phyloP scores from a whole-genome alignment of 2,329 filamentous ascomycete species.

The Colletotrichum euphorbiae region DNA sequence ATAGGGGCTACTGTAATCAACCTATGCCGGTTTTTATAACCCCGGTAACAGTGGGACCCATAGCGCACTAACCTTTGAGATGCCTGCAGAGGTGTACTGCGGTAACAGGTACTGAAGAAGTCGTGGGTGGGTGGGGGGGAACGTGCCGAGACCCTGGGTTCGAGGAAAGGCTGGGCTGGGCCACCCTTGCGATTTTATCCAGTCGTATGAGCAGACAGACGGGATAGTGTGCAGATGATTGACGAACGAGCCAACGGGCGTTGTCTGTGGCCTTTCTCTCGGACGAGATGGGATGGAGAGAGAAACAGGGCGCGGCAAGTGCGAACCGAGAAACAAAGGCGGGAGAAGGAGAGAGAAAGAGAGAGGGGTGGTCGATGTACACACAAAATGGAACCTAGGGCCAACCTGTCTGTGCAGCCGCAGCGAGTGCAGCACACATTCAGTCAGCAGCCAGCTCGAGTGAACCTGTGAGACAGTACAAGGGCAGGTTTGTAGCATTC shows the following conservation, averaged over 20 bases:
- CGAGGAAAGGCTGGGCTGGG: neutral
- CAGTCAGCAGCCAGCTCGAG: neutral
- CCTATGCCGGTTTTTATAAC: too few relatives aligned
- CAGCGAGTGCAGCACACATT: slow-evolving; percentile 1
- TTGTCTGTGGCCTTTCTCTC: slow-evolving; percentile 23
- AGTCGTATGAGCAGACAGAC: slow-evolving; percentile 9
- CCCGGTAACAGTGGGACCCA: too few relatives aligned
- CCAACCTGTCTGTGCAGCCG: slow-evolving; percentile 1
- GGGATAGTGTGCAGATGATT: slow-evolving; percentile 29
- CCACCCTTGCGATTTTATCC: neutral
- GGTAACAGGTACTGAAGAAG: too few relatives aligned
- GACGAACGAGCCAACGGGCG: slow-evolving; percentile 14
- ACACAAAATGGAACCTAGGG: neutral
- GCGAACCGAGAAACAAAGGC: slow-evolving; percentile 5
- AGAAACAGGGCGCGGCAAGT: slow-evolving; percentile 1
- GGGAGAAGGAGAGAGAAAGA: neutral
- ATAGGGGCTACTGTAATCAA: too few relatives aligned
- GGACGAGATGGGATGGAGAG: slow-evolving; percentile 18
- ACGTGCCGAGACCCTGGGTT: slow-evolving; percentile 3
- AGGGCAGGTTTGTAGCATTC: neutral
- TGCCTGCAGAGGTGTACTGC: too few relatives aligned
- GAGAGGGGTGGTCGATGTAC: too few relatives aligned
- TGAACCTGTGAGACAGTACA: neutral
- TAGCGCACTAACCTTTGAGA: too few relatives aligned
- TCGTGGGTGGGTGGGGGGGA: neutral